Base-by-base conservation (phyloP, 2,329 filamentous ascomycete genomes). In the Apiospora hydei region DNA sequence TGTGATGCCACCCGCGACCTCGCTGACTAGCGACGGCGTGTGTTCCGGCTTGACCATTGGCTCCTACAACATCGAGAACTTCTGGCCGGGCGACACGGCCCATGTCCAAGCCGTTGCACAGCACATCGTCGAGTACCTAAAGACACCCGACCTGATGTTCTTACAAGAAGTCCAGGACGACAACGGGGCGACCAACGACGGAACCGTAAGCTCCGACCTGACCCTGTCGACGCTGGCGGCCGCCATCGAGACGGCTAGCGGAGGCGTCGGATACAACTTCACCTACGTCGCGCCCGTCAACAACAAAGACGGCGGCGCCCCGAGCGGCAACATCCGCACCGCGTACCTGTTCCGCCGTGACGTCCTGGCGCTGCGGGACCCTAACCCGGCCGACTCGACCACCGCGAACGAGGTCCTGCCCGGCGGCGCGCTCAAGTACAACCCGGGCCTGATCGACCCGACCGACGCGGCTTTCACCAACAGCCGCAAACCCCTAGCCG, bases 111-210 rank as follows among this genome's bases (percentile, higher is more conserved):
- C 81, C 16, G 85, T 93, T n/a, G 89, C 91, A 1, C 81, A 84
- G 11, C 90, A 94, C 76, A 92, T 94, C 74, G 89, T 90, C 70
- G 82, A 88, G 74, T 90, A 90, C 81, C 82, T 94, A 74, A 86
- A 85, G 72, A 87, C 86, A 0, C 92, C 92, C 0, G 90, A 92
- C 77, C 79, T 94, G 6, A 77, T 94, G 72, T 92, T 93, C 78
- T 77, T 94, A 3, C 92, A 94, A 79, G 92, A 94, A 81, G 83
- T 94, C 66, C 92, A 93, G 81, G 92, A 94, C 78, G 85, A 91
- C 83, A 87, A 85, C 53, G 92, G 92, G 18, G 80, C 86, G 2
- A 88, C 85, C 16, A 85, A 93, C 79, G 86, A 93, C 75, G 90
- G 87, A 73, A 84, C 86, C 57, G 84, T 86, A 18, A 82, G 80